phyloP scores from a whole-genome alignment of 2,329 filamentous ascomycete species.

The Colletotrichum sp. region DNA sequence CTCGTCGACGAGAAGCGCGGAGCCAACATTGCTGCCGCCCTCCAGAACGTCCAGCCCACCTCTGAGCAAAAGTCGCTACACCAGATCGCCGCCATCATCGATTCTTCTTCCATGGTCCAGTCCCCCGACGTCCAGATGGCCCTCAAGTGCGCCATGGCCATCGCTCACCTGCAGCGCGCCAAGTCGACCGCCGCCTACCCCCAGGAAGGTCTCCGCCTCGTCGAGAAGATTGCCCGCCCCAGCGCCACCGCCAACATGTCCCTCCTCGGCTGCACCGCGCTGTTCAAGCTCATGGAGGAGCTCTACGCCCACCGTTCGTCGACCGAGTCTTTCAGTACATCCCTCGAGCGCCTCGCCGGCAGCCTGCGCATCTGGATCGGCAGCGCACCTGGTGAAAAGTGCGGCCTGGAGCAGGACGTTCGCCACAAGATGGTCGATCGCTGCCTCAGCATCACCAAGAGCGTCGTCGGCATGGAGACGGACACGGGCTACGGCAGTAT shows the following conservation, averaged over 20 bases:
- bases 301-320: constrained; percentile 53
- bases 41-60: constrained; percentile 55
- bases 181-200: constrained; percentile 42
- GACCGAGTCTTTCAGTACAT: constrained; percentile 49
- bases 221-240: constrained; percentile 54
- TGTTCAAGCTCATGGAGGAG: constrained; percentile 62
- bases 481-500: constrained; percentile 67
- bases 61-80: constrained; percentile 37
- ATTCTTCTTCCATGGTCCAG: constrained; percentile 46
- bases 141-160: constrained; percentile 64
- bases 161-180: constrained; percentile 60
- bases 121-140: constrained; percentile 61
- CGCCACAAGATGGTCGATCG: constrained; percentile 59
- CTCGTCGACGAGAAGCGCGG: constrained; percentile 59
- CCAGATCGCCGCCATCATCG: constrained; percentile 46
- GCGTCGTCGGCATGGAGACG: constrained; percentile 62
- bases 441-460: constrained; percentile 61
- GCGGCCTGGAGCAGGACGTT: constrained; percentile 55
- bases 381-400: constrained; percentile 53
- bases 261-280: constrained; percentile 64
- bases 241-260: constrained; percentile 49
- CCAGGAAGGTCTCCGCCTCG: constrained; percentile 49
- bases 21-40: constrained; percentile 60
- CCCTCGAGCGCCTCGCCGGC: constrained; percentile 63
- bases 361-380: constrained; percentile 67